phyloP scores from a whole-genome alignment of 441 rosid genomes.

The Euphorbia corollata region DNA sequence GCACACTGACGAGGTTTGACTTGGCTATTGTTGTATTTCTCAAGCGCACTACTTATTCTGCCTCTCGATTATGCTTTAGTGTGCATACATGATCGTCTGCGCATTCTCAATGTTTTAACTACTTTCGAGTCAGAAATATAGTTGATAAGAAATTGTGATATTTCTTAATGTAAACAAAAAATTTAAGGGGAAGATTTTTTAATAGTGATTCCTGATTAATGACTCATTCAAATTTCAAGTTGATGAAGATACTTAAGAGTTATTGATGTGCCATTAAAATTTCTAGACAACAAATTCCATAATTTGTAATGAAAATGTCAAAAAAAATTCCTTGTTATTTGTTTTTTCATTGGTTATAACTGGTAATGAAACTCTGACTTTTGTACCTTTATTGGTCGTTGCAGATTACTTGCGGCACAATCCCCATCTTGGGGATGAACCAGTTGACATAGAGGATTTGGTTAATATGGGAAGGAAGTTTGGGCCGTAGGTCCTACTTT shows the following conservation, averaged over 20 bases:
- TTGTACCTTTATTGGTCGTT: conserved; percentile 28
- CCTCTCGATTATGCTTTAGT: neutral
- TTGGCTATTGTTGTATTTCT: neutral
- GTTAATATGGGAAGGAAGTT: conserved; percentile 61
- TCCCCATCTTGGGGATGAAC: conserved; percentile 78
- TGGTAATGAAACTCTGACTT: conserved; percentile 11
- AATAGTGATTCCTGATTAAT: neutral
- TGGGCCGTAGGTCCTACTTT: conserved; percentile 61
- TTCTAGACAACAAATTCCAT: conserved; percentile 11
- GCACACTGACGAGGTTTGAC: neutral
- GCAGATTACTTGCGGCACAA: conserved; percentile 64
- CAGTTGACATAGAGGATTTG: conserved; percentile 94
- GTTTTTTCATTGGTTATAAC: neutral
- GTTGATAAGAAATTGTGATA: neutral
- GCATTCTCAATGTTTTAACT: neutral
- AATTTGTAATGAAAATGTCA: neutral
- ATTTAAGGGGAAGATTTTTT: neutral
- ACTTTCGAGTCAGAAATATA: neutral
- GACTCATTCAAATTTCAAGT: neutral
- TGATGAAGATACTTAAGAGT: conserved; percentile 7
- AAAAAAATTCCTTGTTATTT: neutral
- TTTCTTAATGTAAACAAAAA: conserved; percentile 1
- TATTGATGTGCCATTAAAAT: neutral
- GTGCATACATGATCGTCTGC: neutral
- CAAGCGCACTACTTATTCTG: neutral